These are phyloP conservation scores for Rhododendron mucronatum DNA, from an alignment of 148 eudicot species.

Conservation along the genomic window DNA sequence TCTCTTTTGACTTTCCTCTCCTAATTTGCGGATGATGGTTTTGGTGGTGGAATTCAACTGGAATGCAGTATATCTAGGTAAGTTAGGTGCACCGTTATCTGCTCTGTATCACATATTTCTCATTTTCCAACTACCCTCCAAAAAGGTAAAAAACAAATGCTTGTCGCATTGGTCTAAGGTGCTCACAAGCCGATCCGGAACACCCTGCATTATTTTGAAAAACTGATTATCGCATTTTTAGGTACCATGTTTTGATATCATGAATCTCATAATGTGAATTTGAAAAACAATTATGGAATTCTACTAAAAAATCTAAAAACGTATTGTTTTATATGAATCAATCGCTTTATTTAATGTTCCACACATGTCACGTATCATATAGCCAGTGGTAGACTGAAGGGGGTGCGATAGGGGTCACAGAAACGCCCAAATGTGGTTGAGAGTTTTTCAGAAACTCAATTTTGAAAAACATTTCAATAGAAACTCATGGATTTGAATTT, in stretches of 20 bases:
- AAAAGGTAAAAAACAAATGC: not conserved
- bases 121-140: not conserved
- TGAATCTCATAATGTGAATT: not conserved
- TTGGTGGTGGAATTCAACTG: slow-evolving; percentile 12
- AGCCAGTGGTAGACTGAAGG: too few relatives aligned
- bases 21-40: slow-evolving; percentile 15
- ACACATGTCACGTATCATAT: too few relatives aligned
- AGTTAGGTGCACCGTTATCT: slow-evolving; percentile 18
- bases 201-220: too few relatives aligned
- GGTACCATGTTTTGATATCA: not conserved
- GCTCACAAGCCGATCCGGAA: not conserved
- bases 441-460: not conserved
- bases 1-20: not conserved
- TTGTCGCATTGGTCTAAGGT: not conserved
- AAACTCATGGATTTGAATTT: not conserved
- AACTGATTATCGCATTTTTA: not conserved
- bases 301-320: not conserved
- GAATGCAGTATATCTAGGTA: slow-evolving; percentile 74
- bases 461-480: not conserved
- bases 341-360: too few relatives aligned
- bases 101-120: not conserved
- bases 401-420: too few relatives aligned
- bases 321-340: too few relatives aligned
- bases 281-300: not conserved
- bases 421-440: too few relatives aligned